phyloP scores from a whole-genome alignment of 106 monocot genomes.

The Gastrodia elata region DNA sequence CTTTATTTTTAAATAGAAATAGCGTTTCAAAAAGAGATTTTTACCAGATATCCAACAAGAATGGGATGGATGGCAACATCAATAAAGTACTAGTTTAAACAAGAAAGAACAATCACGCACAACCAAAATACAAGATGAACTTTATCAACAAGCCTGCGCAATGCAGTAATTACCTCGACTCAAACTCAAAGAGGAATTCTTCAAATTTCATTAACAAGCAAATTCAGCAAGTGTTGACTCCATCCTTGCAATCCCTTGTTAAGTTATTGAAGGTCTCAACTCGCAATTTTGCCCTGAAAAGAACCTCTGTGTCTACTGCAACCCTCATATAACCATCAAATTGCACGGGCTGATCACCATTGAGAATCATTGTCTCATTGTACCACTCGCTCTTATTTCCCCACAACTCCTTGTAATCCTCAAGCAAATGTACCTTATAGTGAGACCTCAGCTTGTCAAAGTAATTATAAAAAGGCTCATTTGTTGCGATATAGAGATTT shows the following conservation, averaged over 20 bases:
- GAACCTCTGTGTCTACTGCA: constrained; percentile 84
- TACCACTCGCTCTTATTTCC: constrained; percentile 81
- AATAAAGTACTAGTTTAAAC: background rate
- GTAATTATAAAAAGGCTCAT: constrained; percentile 63
- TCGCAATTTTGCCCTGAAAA: constrained; percentile 77
- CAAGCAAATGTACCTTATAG: constrained; percentile 63
- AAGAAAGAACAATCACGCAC: constrained; percentile 8
- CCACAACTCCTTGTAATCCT: constrained; percentile 84
- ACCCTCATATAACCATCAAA: constrained; percentile 91
- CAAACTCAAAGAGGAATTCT: constrained; percentile 5
- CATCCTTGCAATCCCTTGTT: constrained; percentile 84
- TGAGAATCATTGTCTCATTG: constrained; percentile 66
- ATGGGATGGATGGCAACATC: background rate
- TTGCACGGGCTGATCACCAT: constrained; percentile 60
- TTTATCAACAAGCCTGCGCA: background rate
- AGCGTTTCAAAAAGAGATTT: background rate
- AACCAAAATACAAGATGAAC: constrained; percentile 6
- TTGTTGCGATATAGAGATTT: constrained; percentile 76
- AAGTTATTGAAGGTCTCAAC: constrained; percentile 93
- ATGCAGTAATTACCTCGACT: background rate
- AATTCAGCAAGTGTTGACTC: constrained; percentile 54
- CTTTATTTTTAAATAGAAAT: no score
- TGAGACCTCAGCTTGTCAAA: constrained; percentile 78
- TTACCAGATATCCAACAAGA: background rate
- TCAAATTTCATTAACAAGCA: background rate